Evolutionary conservation across 768 basidiomycete genomes (phyloP).

Genomic region (Boletus edulis): DNA sequence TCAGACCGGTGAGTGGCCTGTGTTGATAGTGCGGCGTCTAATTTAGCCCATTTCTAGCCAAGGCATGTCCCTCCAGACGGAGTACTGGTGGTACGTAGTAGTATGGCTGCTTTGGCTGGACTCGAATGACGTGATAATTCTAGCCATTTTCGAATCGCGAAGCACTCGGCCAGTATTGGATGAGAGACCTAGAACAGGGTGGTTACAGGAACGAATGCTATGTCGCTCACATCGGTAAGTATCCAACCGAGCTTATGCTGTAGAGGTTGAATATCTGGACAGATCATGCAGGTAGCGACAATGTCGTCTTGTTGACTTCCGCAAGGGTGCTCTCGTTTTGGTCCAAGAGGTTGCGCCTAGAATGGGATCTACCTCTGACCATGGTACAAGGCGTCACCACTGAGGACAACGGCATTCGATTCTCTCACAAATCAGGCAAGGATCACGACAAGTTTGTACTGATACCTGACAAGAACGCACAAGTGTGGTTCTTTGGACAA

Average conservation of each 20-base stretch:
- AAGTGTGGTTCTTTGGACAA: conserved; percentile 79
- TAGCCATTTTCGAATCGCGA: conserved; percentile 90
- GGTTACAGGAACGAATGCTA: conserved; percentile 81
- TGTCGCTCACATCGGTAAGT: conserved; percentile 87
- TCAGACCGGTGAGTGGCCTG: conserved; percentile 59
- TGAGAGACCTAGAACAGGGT: conserved; percentile 91
- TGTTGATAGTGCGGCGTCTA: conserved; percentile 1
- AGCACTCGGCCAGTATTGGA: conserved; percentile 94
- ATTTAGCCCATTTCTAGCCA: conserved; percentile 47
- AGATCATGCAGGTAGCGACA: conserved; percentile 81
- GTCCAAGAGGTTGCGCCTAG: conserved; percentile 78
- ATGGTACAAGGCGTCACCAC: conserved; percentile 85
- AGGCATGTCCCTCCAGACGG: conserved; percentile 85
- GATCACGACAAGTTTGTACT: conserved; percentile 75
- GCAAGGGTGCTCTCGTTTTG: conserved; percentile 79
- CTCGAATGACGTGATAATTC: neutral
- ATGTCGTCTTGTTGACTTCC: conserved; percentile 76
- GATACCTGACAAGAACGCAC: conserved; percentile 71
- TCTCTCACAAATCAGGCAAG: conserved; percentile 74
- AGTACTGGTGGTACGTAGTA: conserved; percentile 72
- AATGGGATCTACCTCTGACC: conserved; percentile 90
- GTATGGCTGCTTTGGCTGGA: neutral
- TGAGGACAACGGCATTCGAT: conserved; percentile 88
- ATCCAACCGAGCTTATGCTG: neutral
- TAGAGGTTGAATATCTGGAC: conserved; percentile 11